A percentile compares a stretch with the other conserved stretches of the same genome.
phyloP scores from a whole-genome alignment of 441 rosid species.

The Erysimum cheiri region DNA sequence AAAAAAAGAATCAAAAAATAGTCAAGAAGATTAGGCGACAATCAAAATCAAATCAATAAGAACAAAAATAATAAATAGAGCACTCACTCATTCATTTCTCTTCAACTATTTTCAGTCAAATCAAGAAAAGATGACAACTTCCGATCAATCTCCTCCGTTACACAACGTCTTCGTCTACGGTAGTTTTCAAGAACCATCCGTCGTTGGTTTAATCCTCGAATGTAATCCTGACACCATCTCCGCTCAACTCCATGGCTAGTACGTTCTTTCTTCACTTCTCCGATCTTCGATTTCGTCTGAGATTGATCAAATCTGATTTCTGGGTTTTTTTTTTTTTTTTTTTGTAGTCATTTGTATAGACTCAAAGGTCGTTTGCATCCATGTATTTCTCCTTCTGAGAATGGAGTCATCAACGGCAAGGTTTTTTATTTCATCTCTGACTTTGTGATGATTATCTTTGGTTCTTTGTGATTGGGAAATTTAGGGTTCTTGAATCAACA shows the following conservation, averaged over 20 bases:
- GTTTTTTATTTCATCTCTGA: constrained; percentile 41
- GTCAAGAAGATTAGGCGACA: too few species aligned
- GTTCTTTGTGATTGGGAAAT: not conserved
- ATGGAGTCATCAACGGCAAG: constrained; percentile 61
- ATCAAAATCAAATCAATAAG: too few species aligned
- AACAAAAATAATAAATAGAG: not conserved
- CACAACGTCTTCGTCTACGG: constrained; percentile 89
- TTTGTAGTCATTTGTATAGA: constrained; percentile 83
- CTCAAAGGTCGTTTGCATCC: constrained; percentile 89
- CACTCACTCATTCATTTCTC: not conserved
- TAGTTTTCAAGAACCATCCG: constrained; percentile 77
- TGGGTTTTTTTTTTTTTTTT: not conserved
- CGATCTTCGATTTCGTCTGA: not conserved
- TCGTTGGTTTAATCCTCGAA: constrained; percentile 69
- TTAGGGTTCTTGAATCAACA: not conserved
- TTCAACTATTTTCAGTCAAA: not conserved
- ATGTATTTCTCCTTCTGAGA: constrained; percentile 70
- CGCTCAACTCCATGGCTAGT: constrained; percentile 74
- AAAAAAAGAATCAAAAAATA: too few species aligned
- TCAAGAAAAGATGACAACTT: not conserved
- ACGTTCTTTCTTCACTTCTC: constrained; percentile 24
- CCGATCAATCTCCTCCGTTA: constrained; percentile 27
- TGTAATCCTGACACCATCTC: constrained; percentile 65
- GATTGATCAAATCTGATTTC: not conserved
- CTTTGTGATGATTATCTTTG: not conserved